phyloP scores from a whole-genome alignment of 345 rosid genomes.

The Euphorbia lathyris region DNA sequence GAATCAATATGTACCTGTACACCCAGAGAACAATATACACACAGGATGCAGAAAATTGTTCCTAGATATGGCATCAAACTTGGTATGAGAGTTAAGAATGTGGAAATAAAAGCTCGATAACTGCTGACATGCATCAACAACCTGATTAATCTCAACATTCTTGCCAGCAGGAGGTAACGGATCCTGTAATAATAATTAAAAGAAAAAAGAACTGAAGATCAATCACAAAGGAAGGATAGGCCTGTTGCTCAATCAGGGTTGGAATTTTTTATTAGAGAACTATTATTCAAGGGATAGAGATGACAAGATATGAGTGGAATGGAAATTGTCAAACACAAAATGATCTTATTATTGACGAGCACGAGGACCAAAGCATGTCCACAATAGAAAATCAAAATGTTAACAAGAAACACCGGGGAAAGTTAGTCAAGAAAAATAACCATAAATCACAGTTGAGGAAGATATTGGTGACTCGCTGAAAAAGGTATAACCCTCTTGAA shows the following conservation, averaged over 20 bases:
- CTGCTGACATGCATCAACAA: slow-evolving; percentile 68
- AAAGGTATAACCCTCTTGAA: background rate
- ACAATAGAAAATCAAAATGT: background rate
- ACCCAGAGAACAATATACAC: slow-evolving; percentile 92
- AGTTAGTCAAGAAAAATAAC: background rate
- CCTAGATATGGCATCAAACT: slow-evolving; percentile 97
- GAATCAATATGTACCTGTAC: slow-evolving; percentile 58
- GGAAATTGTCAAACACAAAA: slow-evolving; percentile 1
- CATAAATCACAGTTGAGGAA: background rate
- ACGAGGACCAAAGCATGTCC: background rate
- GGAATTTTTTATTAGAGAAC: background rate
- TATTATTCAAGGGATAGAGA: background rate
- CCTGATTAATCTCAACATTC: slow-evolving; percentile 89
- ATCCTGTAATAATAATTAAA: slow-evolving; percentile 65
- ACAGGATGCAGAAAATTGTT: slow-evolving; percentile 73
- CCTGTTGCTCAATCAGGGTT: background rate
- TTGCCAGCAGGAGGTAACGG: slow-evolving; percentile 93
- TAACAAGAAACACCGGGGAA: background rate
- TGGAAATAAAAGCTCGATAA: slow-evolving; percentile 86
- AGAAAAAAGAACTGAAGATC: slow-evolving; percentile 5
- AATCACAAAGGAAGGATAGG: background rate
- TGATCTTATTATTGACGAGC: background rate
- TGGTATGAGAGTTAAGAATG: slow-evolving; percentile 85
- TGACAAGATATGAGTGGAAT: background rate
- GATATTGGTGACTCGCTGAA: background rate